Percentiles rank a stretch among this genome's conserved stretches.
phyloP scores from a whole-genome alignment of 2,329 filamentous ascomycete species.

The Clarireedia monteithiana region DNA sequence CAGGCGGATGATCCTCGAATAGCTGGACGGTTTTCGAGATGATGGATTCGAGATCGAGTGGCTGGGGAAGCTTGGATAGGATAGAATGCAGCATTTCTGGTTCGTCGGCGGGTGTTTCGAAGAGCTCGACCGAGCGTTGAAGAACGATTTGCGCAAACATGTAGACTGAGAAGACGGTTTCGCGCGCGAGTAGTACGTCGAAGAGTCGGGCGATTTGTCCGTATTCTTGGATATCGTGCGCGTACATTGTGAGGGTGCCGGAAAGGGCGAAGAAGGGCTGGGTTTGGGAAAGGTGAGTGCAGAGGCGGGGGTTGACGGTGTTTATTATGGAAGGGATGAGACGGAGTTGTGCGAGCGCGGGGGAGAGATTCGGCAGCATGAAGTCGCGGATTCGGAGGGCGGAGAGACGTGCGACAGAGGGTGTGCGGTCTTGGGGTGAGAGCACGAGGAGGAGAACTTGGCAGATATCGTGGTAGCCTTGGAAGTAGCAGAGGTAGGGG shows the following conservation, averaged over 20 bases:
- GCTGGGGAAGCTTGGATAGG: constrained; percentile 76
- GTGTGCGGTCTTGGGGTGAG: constrained; percentile 49
- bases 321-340: constrained; percentile 77
- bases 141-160: constrained; percentile 86
- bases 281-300: constrained; percentile 64
- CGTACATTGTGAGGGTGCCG: constrained; percentile 92
- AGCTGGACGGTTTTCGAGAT: constrained; percentile 59
- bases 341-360: constrained; percentile 76
- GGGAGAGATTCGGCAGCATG: constrained; percentile 83
- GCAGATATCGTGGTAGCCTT: constrained; percentile 97
- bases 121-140: constrained; percentile 71
- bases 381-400: constrained; percentile 90
- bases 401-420: constrained; percentile 72
- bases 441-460: constrained; percentile 90
- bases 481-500: constrained; percentile 88
- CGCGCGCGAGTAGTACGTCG: constrained; percentile 79
- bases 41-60: constrained; percentile 71
- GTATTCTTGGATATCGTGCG: constrained; percentile 89
- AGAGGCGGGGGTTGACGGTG: constrained; percentile 63
- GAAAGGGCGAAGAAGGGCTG: constrained; percentile 89
- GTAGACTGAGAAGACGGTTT: constrained; percentile 85
- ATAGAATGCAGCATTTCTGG: constrained; percentile 88
- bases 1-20: constrained; percentile 61
- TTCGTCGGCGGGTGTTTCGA: constrained; percentile 74
- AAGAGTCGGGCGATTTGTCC: constrained; percentile 84